Evolutionary conservation across 2,329 filamentous ascomycete genomes (phyloP).

Genomic region (Ophiostoma triangulosporum): DNA sequence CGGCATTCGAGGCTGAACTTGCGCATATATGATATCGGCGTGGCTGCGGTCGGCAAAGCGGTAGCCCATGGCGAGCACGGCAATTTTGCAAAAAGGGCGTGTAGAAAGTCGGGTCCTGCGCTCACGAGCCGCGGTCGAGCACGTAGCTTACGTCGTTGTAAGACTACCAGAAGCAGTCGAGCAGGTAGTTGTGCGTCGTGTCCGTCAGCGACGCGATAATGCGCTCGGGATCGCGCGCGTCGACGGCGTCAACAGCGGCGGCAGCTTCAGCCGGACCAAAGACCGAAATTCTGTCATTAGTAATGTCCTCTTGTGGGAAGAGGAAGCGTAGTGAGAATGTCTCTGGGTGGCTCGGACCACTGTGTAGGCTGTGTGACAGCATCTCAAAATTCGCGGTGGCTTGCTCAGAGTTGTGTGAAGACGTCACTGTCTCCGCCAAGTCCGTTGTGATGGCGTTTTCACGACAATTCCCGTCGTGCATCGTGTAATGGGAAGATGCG

Average conservation of each 20-base stretch:
- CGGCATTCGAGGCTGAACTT: slow-evolving; percentile 30
- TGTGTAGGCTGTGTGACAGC: neutral
- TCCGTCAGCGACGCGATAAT: slow-evolving; percentile 31
- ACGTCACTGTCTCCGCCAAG: no score
- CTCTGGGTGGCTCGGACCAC: slow-evolving; percentile 15
- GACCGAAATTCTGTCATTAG: no score
- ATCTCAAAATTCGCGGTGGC: neutral
- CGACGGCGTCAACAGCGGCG: slow-evolving; percentile 21
- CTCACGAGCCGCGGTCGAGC: slow-evolving; percentile 36
- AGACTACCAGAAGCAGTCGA: slow-evolving; percentile 36
- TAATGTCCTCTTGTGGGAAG: slow-evolving; percentile 31
- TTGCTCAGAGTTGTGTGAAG: neutral
- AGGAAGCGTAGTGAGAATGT: slow-evolving; percentile 24
- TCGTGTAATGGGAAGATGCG: neutral
- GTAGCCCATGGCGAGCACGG: slow-evolving; percentile 38
- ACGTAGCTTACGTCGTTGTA: slow-evolving; percentile 37
- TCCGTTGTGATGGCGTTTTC: no score
- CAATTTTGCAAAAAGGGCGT: slow-evolving; percentile 38
- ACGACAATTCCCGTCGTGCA: neutral
- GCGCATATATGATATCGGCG: slow-evolving; percentile 34
- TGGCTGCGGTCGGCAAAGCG: slow-evolving; percentile 35
- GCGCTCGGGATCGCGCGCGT: slow-evolving; percentile 28
- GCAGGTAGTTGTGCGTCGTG: slow-evolving; percentile 37
- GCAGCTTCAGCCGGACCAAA: slow-evolving; percentile 34
- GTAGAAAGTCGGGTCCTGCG: slow-evolving; percentile 34